These are phyloP conservation scores for Candolleomyces efflorescens DNA, from an alignment of 768 basidiomycete genomes.

Conservation along the genomic window DNA sequence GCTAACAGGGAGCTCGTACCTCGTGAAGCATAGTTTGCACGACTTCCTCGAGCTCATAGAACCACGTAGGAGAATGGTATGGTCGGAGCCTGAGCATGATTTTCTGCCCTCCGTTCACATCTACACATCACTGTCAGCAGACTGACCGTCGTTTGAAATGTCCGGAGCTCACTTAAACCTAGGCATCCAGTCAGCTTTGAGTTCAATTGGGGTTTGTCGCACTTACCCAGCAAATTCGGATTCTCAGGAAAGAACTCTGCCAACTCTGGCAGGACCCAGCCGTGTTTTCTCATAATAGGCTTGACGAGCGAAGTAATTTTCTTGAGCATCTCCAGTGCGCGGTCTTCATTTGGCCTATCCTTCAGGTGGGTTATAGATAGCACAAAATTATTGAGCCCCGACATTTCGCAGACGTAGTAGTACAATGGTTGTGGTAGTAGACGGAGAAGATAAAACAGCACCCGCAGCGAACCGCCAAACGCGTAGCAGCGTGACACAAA, in stretches of 20 bases:
- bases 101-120: conserved; percentile 75
- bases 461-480: conserved; percentile 2
- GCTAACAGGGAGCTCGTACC: conserved; percentile 32
- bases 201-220: not conserved
- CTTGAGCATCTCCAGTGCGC: conserved; percentile 65
- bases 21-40: conserved; percentile 90
- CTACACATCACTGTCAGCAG: conserved; percentile 30
- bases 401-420: too few relatives aligned
- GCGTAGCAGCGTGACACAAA: conserved; percentile 5
- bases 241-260: conserved; percentile 85
- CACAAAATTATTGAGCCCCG: conserved; percentile 49
- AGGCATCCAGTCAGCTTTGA: conserved; percentile 1
- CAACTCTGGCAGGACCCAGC: conserved; percentile 76
- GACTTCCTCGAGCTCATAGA: conserved; percentile 71
- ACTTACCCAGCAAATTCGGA: conserved; percentile 67
- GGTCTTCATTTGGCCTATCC: conserved; percentile 58
- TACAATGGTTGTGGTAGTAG: conserved; percentile 24
- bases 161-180: conserved; percentile 32
- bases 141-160: not conserved
- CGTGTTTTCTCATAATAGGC: conserved; percentile 87
- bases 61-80: conserved; percentile 59
- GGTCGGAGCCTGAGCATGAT: conserved; percentile 83
- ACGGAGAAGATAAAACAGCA: conserved; percentile 9
- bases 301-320: conserved; percentile 77
- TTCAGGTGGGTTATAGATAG: conserved; percentile 70